Conservation (phyloP, 2,329 filamentous ascomycete genomes). For the Epichloe bromicola region DNA sequence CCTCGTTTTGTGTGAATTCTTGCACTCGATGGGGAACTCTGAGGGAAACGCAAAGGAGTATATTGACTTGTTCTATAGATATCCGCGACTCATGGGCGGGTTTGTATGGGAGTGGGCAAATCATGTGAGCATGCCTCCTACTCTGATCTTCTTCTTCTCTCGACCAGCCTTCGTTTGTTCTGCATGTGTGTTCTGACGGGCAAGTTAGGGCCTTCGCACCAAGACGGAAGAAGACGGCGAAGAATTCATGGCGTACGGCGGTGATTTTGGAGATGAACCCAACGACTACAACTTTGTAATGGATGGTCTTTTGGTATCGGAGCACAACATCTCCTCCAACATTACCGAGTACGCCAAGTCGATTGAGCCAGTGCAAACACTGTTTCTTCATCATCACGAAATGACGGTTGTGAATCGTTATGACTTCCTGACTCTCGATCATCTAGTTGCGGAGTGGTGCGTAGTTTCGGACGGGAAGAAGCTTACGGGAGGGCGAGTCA, state of each 20-base stretch:
- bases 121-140: slow-evolving; percentile 20
- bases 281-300: slow-evolving; percentile 48
- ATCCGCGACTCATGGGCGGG: slow-evolving; percentile 41
- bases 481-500: slow-evolving; percentile 20
- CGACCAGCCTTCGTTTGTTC: not conserved
- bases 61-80: slow-evolving; percentile 48
- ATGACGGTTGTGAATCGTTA: slow-evolving; percentile 40
- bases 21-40: slow-evolving; percentile 59
- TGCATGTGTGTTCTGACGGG: not conserved
- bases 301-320: slow-evolving; percentile 35
- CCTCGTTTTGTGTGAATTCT: slow-evolving; percentile 42
- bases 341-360: slow-evolving; percentile 43
- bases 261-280: slow-evolving; percentile 47
- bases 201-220: slow-evolving; percentile 24
- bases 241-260: slow-evolving; percentile 43
- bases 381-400: slow-evolving; percentile 26
- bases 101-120: slow-evolving; percentile 55
- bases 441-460: slow-evolving; percentile 32
- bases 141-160: not conserved
- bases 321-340: slow-evolving; percentile 38
- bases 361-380: slow-evolving; percentile 44
- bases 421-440: slow-evolving; percentile 38
- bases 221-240: slow-evolving; percentile 28
- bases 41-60: slow-evolving; percentile 57
- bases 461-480: slow-evolving; percentile 26